Evolutionary conservation across 2,329 filamentous ascomycete species (phyloP).

Genomic region (Aureobasidium sp.): DNA sequence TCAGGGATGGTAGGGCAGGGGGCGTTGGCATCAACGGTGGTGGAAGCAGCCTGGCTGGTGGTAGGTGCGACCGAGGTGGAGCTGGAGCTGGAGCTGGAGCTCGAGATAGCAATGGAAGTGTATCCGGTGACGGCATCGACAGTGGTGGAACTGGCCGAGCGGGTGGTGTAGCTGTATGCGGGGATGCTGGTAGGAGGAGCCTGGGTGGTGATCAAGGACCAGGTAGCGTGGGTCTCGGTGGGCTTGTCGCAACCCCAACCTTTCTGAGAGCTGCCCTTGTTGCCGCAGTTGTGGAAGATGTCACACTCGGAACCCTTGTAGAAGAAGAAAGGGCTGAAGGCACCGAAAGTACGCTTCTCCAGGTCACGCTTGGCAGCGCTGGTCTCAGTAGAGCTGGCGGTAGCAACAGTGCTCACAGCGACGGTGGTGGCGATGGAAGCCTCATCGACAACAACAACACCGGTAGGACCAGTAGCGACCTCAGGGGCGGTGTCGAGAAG

Average conservation of each 20-base stretch:
- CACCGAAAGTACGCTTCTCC: slow-evolving; percentile 6
- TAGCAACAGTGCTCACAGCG: slow-evolving; percentile 17
- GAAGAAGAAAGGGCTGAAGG: not conserved
- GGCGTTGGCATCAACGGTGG: slow-evolving; percentile 19
- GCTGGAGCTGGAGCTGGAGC: slow-evolving; percentile 12
- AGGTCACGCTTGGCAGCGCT: slow-evolving; percentile 7
- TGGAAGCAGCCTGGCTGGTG: not conserved
- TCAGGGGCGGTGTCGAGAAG: slow-evolving; percentile 16
- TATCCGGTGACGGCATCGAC: not conserved
- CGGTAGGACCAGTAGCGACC: slow-evolving; percentile 16
- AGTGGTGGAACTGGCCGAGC: not conserved
- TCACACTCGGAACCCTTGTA: slow-evolving; percentile 9
- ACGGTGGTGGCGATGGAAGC: slow-evolving; percentile 14
- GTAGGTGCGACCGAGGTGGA: not conserved
- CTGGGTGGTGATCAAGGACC: slow-evolving; percentile 11
- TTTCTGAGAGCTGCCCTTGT: not conserved
- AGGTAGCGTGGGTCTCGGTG: slow-evolving; percentile 4
- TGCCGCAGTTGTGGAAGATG: slow-evolving; percentile 11
- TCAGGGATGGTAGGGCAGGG: slow-evolving; percentile 25
- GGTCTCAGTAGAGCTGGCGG: slow-evolving; percentile 11
- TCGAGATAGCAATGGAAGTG: slow-evolving; percentile 7
- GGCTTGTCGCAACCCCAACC: not conserved
- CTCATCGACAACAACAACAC: slow-evolving; percentile 12
- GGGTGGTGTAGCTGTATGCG: slow-evolving; percentile 4
- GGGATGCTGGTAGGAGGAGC: slow-evolving; percentile 8